Base-by-base conservation (phyloP, 2,329 filamentous ascomycete genomes). In the Lecanicillium sp. region DNA sequence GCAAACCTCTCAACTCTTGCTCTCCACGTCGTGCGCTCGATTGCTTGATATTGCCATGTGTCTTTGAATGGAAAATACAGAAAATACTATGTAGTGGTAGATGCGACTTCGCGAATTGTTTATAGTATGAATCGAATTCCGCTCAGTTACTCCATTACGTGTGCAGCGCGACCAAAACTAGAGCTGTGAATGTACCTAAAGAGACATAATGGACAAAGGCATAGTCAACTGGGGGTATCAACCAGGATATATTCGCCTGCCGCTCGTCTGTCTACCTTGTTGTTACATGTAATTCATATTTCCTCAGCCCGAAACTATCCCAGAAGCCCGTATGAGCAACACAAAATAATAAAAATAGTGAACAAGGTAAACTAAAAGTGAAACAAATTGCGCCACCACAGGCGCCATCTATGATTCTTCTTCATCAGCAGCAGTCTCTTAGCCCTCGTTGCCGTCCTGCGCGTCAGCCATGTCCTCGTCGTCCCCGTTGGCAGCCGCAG, bases 401-500 rank as follows among this genome's bases (percentile, higher is more conserved):
- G 9, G n/a, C n/a, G 19, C 8, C 29, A 26, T 26, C 12, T 17
- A 20, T n/a, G 6, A 12, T 7, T 19, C 9, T 23, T 15, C 15
- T 3, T 5, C 43, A 46, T 21, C 19, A 5, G 14, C 21, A 2
- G 32, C 52, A 30, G 46, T 48, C 4, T 37, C 32, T 27, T 27
- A 36, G n/a, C 38, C 30, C 12, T 46, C 50, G n/a, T 47, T 9
- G 11, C 44, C 20, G 12, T 36, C 41, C 5, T 51, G 43, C 37
- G 60, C 60, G 14, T 53, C 53, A 3, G 38, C 35, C 32, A 47
- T 51, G 2, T 49, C 50, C 14, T 32, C 48, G 11, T 51, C 52
- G n/a, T n/a, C n/a, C n/a, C n/a, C n/a, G n/a, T n/a, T n/a, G n/a
- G n/a, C n/a, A 11, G 46, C 53, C 11, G 38, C 51, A 30, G 35